Percentiles rank a stretch among this genome's conserved stretches.
phyloP scores from a whole-genome alignment of 169 alveolate species.

The Plasmodium knowlesi region DNA sequence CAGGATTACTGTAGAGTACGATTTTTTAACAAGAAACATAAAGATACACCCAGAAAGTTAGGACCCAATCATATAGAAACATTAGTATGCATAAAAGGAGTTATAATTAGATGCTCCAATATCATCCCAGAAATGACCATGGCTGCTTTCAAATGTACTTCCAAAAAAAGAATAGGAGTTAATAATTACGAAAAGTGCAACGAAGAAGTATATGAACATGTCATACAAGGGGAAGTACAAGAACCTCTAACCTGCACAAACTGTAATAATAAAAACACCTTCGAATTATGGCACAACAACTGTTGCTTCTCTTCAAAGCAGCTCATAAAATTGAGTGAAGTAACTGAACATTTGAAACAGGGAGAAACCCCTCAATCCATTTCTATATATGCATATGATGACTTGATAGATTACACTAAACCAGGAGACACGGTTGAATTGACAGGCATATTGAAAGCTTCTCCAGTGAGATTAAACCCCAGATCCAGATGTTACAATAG shows the following conservation, averaged over 20 bases:
- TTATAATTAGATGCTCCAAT: conserved; percentile 95
- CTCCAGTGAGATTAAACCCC: conserved; percentile 93
- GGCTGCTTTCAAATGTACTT: conserved; percentile 96
- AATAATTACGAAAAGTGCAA: conserved; percentile 87
- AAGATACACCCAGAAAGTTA: conserved; percentile 81
- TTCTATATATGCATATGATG: conserved; percentile 95
- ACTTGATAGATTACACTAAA: conserved; percentile 93
- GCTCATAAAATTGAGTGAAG: conserved; percentile 94
- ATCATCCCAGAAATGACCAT: conserved; percentile 98
- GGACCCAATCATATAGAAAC: conserved; percentile 88
- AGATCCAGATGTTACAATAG: conserved; percentile 91
- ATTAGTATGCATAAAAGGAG: conserved; percentile 95
- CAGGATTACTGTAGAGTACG: conserved; percentile 85
- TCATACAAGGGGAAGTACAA: conserved; percentile 95
- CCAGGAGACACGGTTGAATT: conserved; percentile 98
- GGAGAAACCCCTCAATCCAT: conserved; percentile 94
- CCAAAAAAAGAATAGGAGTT: conserved; percentile 86
- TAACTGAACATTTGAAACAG: conserved; percentile 93
- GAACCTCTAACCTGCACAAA: conserved; percentile 95
- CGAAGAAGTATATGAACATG: conserved; percentile 89
- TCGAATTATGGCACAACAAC: conserved; percentile 94
- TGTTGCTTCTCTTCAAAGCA: conserved; percentile 96
- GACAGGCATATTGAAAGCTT: conserved; percentile 96
- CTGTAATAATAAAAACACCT: conserved; percentile 93
- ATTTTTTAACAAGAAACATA: conserved; percentile 81